Conservation (phyloP, 345 rosid genomes). For the Populus euphratica region DNA sequence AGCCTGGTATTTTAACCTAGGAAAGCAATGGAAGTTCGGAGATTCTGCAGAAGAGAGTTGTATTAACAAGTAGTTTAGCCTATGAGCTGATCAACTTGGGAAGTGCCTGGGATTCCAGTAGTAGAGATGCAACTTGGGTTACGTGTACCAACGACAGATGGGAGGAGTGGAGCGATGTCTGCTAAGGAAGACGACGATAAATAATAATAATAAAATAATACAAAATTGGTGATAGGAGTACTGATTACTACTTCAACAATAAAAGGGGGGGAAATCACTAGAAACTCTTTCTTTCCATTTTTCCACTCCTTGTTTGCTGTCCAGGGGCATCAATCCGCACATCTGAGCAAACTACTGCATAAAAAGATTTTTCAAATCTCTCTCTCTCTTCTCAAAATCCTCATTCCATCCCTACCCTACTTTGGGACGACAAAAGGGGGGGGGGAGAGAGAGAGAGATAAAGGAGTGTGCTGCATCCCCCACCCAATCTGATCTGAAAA, state of each 20-base stretch:
- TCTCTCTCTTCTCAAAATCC: not conserved
- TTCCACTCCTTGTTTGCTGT: not conserved
- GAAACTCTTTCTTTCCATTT: not conserved
- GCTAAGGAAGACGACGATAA: not conserved
- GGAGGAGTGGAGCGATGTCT: slow-evolving; percentile 1
- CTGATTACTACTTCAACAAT: not conserved
- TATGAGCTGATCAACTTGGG: not conserved
- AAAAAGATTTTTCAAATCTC: not conserved
- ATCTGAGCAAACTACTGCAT: not conserved
- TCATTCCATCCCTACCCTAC: not conserved
- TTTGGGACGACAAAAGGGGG: not conserved
- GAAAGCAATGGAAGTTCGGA: not conserved
- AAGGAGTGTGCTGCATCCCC: not conserved
- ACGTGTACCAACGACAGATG: slow-evolving; percentile 7
- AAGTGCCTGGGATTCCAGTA: not conserved
- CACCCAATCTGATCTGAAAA: slow-evolving; percentile 4
- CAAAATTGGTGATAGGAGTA: not conserved
- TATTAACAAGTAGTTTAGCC: not conserved
- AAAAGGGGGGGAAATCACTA: not conserved
- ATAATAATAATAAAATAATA: not conserved
- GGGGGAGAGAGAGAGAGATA: not conserved
- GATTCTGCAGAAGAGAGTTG: too few species aligned
- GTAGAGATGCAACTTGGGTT: slow-evolving; percentile 4
- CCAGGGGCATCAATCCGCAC: not conserved
- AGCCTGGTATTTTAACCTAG: not conserved